Evolutionary conservation across 768 basidiomycete species (phyloP).

Genomic region (Rhodotorula graminis): DNA sequence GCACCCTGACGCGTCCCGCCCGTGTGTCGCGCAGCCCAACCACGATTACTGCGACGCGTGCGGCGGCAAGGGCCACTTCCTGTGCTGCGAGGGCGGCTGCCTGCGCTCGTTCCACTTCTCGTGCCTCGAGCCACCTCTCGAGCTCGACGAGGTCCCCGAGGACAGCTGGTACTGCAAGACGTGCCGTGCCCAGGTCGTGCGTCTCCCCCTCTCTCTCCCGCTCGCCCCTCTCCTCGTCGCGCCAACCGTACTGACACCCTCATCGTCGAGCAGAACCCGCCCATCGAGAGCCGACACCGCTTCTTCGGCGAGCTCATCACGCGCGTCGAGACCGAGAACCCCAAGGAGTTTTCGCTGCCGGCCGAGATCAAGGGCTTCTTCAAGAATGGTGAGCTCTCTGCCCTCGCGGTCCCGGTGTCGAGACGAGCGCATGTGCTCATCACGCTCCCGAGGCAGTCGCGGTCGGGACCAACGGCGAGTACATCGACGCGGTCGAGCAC

Average conservation of each 20-base stretch:
- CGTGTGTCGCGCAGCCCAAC: slow-evolving; percentile 46
- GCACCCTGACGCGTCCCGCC: neutral
- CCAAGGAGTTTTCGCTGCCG: slow-evolving; percentile 39
- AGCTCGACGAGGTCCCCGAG: slow-evolving; percentile 76
- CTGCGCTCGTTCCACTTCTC: slow-evolving; percentile 91
- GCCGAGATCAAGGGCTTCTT: slow-evolving; percentile 36
- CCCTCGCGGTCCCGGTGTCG: neutral
- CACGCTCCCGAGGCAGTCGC: slow-evolving; percentile 55
- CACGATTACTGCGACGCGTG: slow-evolving; percentile 52
- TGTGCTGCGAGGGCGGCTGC: slow-evolving; percentile 91
- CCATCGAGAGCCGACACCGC: slow-evolving; percentile 13
- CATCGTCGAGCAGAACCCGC: slow-evolving; percentile 27
- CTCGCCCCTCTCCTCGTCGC: neutral
- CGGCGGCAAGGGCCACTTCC: slow-evolving; percentile 62
- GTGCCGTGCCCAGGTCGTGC: slow-evolving; percentile 55
- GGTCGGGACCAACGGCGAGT: slow-evolving; percentile 71
- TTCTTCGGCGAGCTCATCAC: slow-evolving; percentile 37
- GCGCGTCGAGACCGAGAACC: slow-evolving; percentile 38
- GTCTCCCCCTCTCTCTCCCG: too few species aligned
- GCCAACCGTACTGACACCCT: neutral
- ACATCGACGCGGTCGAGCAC: slow-evolving; percentile 57
- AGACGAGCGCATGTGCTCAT: neutral
- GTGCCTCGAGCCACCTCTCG: slow-evolving; percentile 94
- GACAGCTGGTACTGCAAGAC: slow-evolving; percentile 56
- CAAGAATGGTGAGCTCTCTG: slow-evolving; percentile 38